Percentiles rank a stretch among this genome's conserved stretches.
Conservation (phyloP, 2,329 filamentous ascomycete species). For the Aspergillus brunneoviolaceus region DNA sequence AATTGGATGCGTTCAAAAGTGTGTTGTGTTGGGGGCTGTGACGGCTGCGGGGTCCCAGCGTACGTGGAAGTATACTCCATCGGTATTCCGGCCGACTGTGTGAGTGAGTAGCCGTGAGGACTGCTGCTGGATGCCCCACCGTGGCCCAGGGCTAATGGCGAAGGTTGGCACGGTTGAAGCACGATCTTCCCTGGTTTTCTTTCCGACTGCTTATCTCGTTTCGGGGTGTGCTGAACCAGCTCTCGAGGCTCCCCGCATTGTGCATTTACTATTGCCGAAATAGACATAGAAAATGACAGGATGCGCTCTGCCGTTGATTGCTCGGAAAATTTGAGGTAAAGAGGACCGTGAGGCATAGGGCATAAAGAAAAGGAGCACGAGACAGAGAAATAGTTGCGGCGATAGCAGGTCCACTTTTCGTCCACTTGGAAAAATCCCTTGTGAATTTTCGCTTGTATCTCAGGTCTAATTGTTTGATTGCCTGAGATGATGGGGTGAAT, state of each 20-base stretch:
- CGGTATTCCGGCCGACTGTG: conserved; percentile 27
- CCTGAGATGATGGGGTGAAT: conserved; percentile 37
- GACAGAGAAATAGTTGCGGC: conserved; percentile 87
- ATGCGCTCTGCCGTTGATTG: conserved; percentile 56
- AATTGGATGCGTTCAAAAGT: conserved; percentile 90
- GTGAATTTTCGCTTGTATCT: conserved; percentile 77
- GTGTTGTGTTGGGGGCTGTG: conserved; percentile 49
- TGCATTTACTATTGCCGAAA: conserved; percentile 79
- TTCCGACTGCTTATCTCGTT: conserved; percentile 83
- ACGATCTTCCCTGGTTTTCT: conserved; percentile 69
- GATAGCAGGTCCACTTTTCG: conserved; percentile 86
- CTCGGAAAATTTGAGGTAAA: conserved; percentile 55
- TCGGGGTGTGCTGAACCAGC: conserved; percentile 86
- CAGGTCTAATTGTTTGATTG: conserved; percentile 59
- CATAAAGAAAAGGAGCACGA: conserved; percentile 73
- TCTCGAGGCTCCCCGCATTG: conserved; percentile 75
- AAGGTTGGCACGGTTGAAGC: conserved; percentile 65
- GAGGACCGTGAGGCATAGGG: conserved; percentile 58
- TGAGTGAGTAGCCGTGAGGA: conserved; percentile 27
- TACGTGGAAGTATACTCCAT: conserved; percentile 38
- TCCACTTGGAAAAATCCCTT: conserved; percentile 85
- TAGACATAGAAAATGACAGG: conserved; percentile 75
- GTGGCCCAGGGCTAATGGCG: conserved; percentile 39
- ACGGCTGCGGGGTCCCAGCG: conserved; percentile 29
- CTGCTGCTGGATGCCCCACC: conserved; percentile 22